Conservation (phyloP, 2,329 filamentous ascomycete species). For the Phoma sp. region DNA sequence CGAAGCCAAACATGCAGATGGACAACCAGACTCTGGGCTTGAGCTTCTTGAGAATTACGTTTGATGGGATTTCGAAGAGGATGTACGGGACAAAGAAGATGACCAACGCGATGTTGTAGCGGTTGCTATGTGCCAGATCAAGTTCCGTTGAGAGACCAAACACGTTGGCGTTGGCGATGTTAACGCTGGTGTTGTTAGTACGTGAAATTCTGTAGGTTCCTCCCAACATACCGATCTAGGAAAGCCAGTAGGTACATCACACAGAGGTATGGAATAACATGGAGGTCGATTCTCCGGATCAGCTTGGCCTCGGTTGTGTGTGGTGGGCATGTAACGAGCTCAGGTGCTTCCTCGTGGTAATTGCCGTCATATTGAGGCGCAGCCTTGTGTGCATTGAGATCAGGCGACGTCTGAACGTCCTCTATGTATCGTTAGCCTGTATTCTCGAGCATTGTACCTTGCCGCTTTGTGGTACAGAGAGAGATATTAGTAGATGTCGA, state of each 20-base stretch:
- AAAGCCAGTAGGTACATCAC: conserved; percentile 61
- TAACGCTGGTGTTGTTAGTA: conserved; percentile 49
- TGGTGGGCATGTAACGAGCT: conserved; percentile 53
- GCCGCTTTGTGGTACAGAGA: no score
- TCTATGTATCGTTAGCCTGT: conserved; percentile 27
- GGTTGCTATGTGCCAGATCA: conserved; percentile 51
- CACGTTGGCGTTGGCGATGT: conserved; percentile 62
- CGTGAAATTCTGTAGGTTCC: neutral
- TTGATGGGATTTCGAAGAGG: conserved; percentile 62
- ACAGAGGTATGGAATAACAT: conserved; percentile 59
- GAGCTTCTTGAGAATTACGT: conserved; percentile 60
- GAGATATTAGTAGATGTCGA: no score
- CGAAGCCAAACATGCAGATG: conserved; percentile 84
- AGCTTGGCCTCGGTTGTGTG: conserved; percentile 59
- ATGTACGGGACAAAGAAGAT: conserved; percentile 64
- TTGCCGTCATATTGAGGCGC: conserved; percentile 33
- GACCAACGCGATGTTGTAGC: conserved; percentile 60
- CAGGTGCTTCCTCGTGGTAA: conserved; percentile 51
- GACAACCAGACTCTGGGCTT: conserved; percentile 67
- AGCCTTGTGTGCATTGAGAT: conserved; percentile 23
- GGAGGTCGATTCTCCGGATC: conserved; percentile 55
- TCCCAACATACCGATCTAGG: conserved; percentile 49
- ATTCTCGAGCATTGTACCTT: neutral
- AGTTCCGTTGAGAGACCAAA: conserved; percentile 59
- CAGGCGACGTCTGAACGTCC: conserved; percentile 23